Base-by-base conservation (phyloP, 495 filamentous ascomycete genomes). In the Penicillium angulare region DNA sequence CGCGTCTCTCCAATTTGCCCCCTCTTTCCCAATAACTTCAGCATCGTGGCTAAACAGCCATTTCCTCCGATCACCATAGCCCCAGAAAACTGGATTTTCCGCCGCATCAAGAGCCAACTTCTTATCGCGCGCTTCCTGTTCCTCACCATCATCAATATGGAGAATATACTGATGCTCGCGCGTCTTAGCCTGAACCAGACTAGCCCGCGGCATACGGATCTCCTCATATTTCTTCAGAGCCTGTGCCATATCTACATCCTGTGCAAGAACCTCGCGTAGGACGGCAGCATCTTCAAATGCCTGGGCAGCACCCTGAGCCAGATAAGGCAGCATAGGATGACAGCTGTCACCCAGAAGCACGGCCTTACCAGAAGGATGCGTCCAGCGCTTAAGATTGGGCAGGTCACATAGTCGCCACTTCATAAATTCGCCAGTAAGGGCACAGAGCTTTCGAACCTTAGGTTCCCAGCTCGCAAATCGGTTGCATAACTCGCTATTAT, bases 391-490 rank as follows among this genome's bases (percentile, higher is more conserved):
- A 7, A 71, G 57, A 0, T 67, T 69, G 3, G 64, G 27, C 18
- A 76, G 69, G n/a, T 67, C 68, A 7, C 68, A 65, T 10, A 81
- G 58, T 26, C 68, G 70, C 76, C 76, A 81, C 0, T 70, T 65
- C 49, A 78, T 77, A 16, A 79, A 55, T 5, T 80, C 77, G 32
- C 69, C 63, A 5, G 72, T 71, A 23, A 53, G 36, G 5, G 55
- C 23, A 34, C 61, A 58, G 18, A 66, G 46, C 18, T 56, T 39
- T 4, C 12, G 8, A 22, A 39, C 16, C 17, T 20, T 12, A 22
- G 17, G 10, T 9, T 82, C 78, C 81, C 81, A 85, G 6, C 53
- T 50, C 7, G 53, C 51, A 52, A 81, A 84, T 23, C 72, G 56
- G n/a, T 56, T 58, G n/a, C 64, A 59, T 61, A 84, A 73, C 59